Base-by-base conservation (phyloP, 2,329 filamentous ascomycete genomes). In the Penicillium sp. region DNA sequence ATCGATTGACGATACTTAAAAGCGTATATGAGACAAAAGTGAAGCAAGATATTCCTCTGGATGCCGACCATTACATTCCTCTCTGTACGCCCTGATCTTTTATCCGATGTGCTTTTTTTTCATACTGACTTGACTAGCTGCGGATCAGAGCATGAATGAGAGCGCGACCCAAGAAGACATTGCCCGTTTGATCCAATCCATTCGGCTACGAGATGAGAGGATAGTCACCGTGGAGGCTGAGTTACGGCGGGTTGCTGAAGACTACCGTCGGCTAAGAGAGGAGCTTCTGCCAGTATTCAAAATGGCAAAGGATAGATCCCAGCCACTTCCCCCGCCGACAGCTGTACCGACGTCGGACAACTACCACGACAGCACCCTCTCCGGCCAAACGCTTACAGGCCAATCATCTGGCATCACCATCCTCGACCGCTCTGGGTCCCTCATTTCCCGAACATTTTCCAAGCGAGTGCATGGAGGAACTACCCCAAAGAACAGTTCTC, bases 11-110 rank as follows among this genome's bases (percentile, higher is more conserved):
- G 23, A 96, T 99, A 61, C 85, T 99, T 62, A 98, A 97, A 81
- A 93, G 89, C 71, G 93, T 98, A 58, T 98, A 97, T 80, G 93
- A 98, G 73, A 90, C 95, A 73, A 99, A 99, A 81, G 90, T 94
- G 76, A 92, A 92, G 67, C 93, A 97, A 73, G 93, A 96, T 71
- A 87, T 98, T 63, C 90, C 92, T 17, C 86, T 97, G 70, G 94
- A 98, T 74, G 89, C 90, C 64, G 94, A 97, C 71, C 92, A 98
- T 77, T 99, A 97, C 76, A 86, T 97, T 56, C 95, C 95, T 44
- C 83, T 95, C 55, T 95, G 93, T 97, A 89, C 71, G 91, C 83
- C 52, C 31, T 17, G 47, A 35, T 31, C 21, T 38, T 21, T 31
- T 23, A 50, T 70, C 61, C 65, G 61, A 23, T 57, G 41, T 46